Evolutionary conservation across 2,329 filamentous ascomycete species (phyloP).

Genomic region (Colletotrichum lupini): DNA sequence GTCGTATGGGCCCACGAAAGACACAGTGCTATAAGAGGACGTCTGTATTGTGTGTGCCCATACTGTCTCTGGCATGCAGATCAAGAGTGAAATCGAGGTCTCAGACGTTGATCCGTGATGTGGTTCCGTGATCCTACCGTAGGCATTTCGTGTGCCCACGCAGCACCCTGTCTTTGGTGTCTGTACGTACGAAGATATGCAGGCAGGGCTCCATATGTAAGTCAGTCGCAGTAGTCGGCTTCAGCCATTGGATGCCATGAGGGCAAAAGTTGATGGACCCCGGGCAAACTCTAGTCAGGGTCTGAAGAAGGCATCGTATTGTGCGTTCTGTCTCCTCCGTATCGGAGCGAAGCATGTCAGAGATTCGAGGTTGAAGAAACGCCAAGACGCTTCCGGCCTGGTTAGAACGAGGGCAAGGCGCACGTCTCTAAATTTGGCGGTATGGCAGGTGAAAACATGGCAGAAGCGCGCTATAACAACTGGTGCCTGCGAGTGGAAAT

Average conservation of each 20-base stretch:
- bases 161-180: conserved; percentile 22
- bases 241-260: not conserved
- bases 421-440: not conserved
- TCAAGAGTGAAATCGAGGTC: not conserved
- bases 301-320: not conserved
- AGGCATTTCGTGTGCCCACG: conserved; percentile 8
- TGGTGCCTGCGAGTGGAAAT: not conserved
- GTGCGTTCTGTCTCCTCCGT: conserved; percentile 2
- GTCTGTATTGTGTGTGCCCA: conserved; percentile 5
- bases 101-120: conserved; percentile 8
- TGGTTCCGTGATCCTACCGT: conserved; percentile 7
- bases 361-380: not conserved
- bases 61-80: conserved; percentile 13
- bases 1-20: conserved; percentile 20
- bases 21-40: not conserved
- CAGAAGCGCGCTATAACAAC: conserved; percentile 26
- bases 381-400: not conserved
- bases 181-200: conserved; percentile 28
- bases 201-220: conserved; percentile 29
- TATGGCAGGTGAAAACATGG: not conserved
- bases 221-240: conserved; percentile 28
- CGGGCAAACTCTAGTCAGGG: conserved; percentile 20
- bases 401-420: not conserved
- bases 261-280: not conserved
- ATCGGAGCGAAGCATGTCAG: conserved; percentile 3